Conservation (phyloP, 2,329 filamentous ascomycete genomes). For the Stachybotrys chartarum region DNA sequence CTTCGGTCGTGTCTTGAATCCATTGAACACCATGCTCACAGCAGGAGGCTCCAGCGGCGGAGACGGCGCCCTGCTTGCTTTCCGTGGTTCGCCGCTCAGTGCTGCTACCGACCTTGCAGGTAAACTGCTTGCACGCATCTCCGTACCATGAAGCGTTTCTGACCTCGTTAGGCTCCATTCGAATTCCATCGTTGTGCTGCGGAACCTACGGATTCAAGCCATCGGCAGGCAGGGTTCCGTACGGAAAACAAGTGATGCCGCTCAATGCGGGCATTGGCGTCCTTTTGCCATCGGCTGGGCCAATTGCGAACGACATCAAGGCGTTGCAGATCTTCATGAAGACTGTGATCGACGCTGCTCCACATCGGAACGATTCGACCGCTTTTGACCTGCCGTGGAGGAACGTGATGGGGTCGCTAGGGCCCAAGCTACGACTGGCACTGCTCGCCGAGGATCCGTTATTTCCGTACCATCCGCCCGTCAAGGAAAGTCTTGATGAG, state of each 20-base stretch:
- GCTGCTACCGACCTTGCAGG: slow-evolving; percentile 24
- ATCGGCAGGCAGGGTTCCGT: slow-evolving; percentile 4
- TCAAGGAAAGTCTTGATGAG: slow-evolving; percentile 2
- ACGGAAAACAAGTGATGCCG: slow-evolving; percentile 2
- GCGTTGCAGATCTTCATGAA: slow-evolving; percentile 3
- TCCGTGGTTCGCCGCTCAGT: slow-evolving; percentile 23
- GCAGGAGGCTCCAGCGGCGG: slow-evolving; percentile 57
- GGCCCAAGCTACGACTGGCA: slow-evolving; percentile 3
- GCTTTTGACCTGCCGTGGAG: slow-evolving; percentile 3
- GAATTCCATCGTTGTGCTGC: slow-evolving; percentile 15
- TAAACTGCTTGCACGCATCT: not conserved
- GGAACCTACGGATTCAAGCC: slow-evolving; percentile 9
- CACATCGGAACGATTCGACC: not conserved
- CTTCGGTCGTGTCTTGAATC: slow-evolving; percentile 52
- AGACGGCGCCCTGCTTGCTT: slow-evolving; percentile 22
- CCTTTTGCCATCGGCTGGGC: slow-evolving; percentile 4
- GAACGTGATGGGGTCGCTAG: not conserved
- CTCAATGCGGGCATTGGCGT: slow-evolving; percentile 2
- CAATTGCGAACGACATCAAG: slow-evolving; percentile 6
- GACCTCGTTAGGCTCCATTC: slow-evolving; percentile 12
- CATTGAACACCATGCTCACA: slow-evolving; percentile 46
- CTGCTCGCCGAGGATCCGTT: slow-evolving; percentile 3
- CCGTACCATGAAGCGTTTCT: not conserved
- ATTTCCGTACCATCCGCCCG: slow-evolving; percentile 6
- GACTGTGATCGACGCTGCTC: not conserved